Percentiles rank a stretch among this genome's conserved stretches.
Conservation (phyloP, 1,284 basidiomycete species). For the Takashimella koratensis region DNA sequence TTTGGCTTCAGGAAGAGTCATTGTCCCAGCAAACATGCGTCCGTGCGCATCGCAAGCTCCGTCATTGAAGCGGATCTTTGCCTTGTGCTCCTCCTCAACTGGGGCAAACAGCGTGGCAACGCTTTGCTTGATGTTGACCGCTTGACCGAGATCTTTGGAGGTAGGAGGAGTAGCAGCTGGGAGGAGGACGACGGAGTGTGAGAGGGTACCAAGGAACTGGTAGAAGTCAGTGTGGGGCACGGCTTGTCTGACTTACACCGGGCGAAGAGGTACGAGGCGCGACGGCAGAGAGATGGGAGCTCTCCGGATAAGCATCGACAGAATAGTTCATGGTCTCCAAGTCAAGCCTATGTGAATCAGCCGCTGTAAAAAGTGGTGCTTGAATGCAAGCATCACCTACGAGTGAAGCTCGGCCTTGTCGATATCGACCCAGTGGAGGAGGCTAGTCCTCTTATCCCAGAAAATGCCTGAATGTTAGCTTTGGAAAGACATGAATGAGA, state of each 20-base stretch:
- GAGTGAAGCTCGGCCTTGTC: slow-evolving; percentile 36
- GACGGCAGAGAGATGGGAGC: slow-evolving; percentile 29
- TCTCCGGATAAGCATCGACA: slow-evolving; percentile 35
- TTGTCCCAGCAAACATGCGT: slow-evolving; percentile 37
- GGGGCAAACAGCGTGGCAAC: neutral
- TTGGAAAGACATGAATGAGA: neutral
- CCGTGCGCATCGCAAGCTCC: slow-evolving; percentile 43
- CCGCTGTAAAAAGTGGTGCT: neutral
- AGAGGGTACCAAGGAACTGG: slow-evolving; percentile 31
- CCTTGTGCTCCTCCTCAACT: slow-evolving; percentile 2
- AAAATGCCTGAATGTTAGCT: slow-evolving; percentile 30
- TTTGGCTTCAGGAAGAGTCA: slow-evolving; percentile 22
- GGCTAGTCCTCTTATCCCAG: slow-evolving; percentile 38
- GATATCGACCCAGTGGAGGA: slow-evolving; percentile 47
- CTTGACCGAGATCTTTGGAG: neutral
- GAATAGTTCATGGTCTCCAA: slow-evolving; percentile 26
- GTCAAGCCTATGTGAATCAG: slow-evolving; percentile 24
- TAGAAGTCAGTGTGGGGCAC: neutral
- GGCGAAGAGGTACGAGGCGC: slow-evolving; percentile 24
- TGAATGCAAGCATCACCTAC: slow-evolving; percentile 17
- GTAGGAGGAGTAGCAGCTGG: slow-evolving; percentile 3
- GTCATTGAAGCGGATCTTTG: slow-evolving; percentile 45
- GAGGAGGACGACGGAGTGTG: slow-evolving; percentile 15
- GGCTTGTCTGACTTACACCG: slow-evolving; percentile 21
- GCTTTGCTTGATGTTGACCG: neutral